Evolutionary conservation across 2,329 filamentous ascomycete species (phyloP), one percentile per base, ranked within the genome.

Genomic region (Diaporthe nobilis): DNA sequence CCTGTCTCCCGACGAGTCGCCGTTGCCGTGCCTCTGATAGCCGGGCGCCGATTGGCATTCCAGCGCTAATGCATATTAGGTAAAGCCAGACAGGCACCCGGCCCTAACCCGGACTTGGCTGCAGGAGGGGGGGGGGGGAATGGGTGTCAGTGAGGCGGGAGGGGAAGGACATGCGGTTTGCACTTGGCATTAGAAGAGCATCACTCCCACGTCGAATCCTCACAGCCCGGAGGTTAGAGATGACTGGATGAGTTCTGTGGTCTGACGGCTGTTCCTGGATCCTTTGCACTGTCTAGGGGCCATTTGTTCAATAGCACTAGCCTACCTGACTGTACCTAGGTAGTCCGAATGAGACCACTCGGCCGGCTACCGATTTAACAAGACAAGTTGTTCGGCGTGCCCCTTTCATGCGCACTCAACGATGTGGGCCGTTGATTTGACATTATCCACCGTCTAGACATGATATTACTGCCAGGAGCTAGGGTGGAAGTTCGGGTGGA

Each of bases 21-120:
- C 49, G 61, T 65, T 60, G 73, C 70, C 55, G 70, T 72, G 20
- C 42, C 42, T 51, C 57, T 72, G 58, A 70, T 70, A 70, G 65
- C 65, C 65, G 65, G 65, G 49, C 47, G 34, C 65, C 65, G 65
- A 53, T 68, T 68, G 65, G 31, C 31, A 55, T 55, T 70, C 34
- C n/a, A 70, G 15, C 58, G 47, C 49, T 72, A 55, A 74, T 75
- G 67, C 51, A 55, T 67, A 34, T 77, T 75, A 70, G 72, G 75
- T 77, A 77, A 77, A 65, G 58, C 58, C 22, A 28, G 15, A n/a
- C 55, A 12, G 37, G 67, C 42, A 25, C 3, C 15, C 0, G 42
- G 31, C 47, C 72, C 75, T 76, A 76, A 76, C 75, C 75, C 75
- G 42, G 47, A 20, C 34, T 25, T 53, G 28, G 15, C 20, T 8